A percentile compares a stretch with the other conserved stretches of the same genome.
phyloP scores from a whole-genome alignment of 148 eudicot genomes.

The Arbutus unedo region DNA sequence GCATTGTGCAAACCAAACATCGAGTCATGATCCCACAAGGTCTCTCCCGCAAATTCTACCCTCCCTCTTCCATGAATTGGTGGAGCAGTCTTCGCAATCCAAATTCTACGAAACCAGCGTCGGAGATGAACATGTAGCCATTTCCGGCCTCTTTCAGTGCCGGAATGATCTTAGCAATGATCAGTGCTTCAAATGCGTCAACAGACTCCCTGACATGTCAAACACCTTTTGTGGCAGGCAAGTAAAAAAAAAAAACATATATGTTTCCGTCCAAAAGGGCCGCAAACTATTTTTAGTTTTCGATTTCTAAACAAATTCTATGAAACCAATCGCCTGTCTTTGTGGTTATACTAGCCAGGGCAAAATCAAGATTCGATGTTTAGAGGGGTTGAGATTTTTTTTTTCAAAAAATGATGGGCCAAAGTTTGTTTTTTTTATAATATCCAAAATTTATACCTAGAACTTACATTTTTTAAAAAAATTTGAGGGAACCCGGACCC shows the following conservation, averaged over 20 bases:
- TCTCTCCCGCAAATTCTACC: background rate
- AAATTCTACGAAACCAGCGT: background rate
- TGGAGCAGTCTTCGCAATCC: background rate
- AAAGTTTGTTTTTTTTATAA: too few relatives aligned
- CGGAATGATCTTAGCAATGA: background rate
- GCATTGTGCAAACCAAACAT: background rate
- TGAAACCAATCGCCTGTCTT: too few relatives aligned
- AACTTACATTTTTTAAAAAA: too few relatives aligned
- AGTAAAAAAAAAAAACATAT: background rate
- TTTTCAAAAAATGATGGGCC: too few relatives aligned
- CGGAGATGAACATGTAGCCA: background rate
- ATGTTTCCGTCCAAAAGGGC: background rate
- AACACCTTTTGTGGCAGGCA: background rate
- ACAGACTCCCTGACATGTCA: background rate
- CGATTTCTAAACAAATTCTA: too few relatives aligned
- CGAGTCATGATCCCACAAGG: background rate
- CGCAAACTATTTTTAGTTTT: too few relatives aligned
- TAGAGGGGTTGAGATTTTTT: too few relatives aligned
- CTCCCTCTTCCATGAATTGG: background rate
- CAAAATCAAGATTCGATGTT: too few relatives aligned
- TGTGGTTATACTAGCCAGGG: too few relatives aligned
- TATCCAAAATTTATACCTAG: too few relatives aligned
- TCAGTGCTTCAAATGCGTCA: slow-evolving; percentile 3
- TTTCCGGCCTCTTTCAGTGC: slow-evolving; percentile 4
- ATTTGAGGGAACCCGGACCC: too few relatives aligned